Percentiles rank a stretch among this genome's conserved stretches.
phyloP scores from a whole-genome alignment of 306 rosid genomes.

The Herpetospermum pedunculosum region DNA sequence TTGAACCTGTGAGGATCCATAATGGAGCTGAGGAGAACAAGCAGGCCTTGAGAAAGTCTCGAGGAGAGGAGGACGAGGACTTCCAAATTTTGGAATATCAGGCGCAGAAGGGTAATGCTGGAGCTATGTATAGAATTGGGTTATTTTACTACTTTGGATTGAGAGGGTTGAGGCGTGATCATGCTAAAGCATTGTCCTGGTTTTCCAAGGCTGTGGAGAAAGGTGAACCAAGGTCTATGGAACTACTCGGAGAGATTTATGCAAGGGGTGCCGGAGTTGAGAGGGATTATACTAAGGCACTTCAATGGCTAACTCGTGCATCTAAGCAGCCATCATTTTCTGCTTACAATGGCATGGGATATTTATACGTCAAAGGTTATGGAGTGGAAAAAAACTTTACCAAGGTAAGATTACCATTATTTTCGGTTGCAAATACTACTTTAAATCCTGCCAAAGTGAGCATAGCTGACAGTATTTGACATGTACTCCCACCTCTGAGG shows the following conservation, averaged over 20 bases:
- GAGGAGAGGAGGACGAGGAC: conserved; percentile 94
- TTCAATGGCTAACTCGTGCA: conserved; percentile 87
- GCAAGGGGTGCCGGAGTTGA: conserved; percentile 96
- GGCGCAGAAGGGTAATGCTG: conserved; percentile 89
- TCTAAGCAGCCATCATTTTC: conserved; percentile 67
- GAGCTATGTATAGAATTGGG: conserved; percentile 87
- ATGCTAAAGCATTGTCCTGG: conserved; percentile 71
- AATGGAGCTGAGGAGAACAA: conserved; percentile 91
- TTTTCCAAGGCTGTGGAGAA: conserved; percentile 84
- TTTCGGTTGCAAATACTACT: not conserved
- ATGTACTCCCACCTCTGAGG: no score
- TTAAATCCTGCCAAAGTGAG: no score
- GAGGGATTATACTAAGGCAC: conserved; percentile 82
- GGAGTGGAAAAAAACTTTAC: conserved; percentile 89
- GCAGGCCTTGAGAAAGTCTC: conserved; percentile 76
- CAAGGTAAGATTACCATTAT: conserved; percentile 33
- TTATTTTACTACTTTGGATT: conserved; percentile 94
- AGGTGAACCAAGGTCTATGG: conserved; percentile 95
- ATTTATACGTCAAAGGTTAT: conserved; percentile 84
- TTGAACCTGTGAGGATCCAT: conserved; percentile 83
- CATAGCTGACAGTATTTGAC: no score
- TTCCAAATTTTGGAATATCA: conserved; percentile 90
- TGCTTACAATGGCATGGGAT: conserved; percentile 92
- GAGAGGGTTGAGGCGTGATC: conserved; percentile 88
- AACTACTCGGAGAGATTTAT: conserved; percentile 89